Percentiles rank a stretch among this genome's conserved stretches.
Evolutionary conservation across 768 basidiomycete species (phyloP).

Genomic region (Sarcomyxa edulis): DNA sequence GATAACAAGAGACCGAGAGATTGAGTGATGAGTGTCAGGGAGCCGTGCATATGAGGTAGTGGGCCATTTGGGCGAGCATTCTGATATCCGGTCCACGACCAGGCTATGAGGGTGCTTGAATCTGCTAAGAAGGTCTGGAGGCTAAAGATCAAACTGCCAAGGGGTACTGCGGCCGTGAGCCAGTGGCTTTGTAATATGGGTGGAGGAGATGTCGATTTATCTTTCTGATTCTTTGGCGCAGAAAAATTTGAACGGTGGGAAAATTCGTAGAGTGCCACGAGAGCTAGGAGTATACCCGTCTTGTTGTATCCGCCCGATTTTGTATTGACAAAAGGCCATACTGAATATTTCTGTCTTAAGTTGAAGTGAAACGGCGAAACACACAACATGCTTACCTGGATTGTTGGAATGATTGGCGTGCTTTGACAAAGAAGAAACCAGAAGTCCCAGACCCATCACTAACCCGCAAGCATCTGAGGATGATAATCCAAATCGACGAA

Average conservation of each 20-base stretch:
- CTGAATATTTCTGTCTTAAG: slow-evolving; percentile 24
- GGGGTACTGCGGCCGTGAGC: slow-evolving; percentile 40
- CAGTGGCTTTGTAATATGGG: slow-evolving; percentile 15
- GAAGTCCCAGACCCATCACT: slow-evolving; percentile 66
- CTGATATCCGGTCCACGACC: slow-evolving; percentile 89
- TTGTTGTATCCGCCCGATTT: slow-evolving; percentile 68
- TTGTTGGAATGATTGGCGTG: slow-evolving; percentile 79
- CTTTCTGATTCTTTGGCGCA: background rate
- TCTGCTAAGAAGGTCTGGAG: slow-evolving; percentile 73
- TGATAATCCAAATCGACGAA: background rate
- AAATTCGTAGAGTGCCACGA: slow-evolving; percentile 54
- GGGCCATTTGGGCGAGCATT: slow-evolving; percentile 60
- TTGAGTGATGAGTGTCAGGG: slow-evolving; percentile 61
- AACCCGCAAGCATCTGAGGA: slow-evolving; percentile 5
- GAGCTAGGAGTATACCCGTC: slow-evolving; percentile 52
- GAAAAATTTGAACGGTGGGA: slow-evolving; percentile 25
- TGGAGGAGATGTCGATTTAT: slow-evolving; percentile 2
- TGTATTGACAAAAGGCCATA: slow-evolving; percentile 75
- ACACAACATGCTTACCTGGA: slow-evolving; percentile 44
- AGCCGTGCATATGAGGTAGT: slow-evolving; percentile 64
- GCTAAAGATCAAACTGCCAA: slow-evolving; percentile 67
- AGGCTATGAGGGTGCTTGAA: slow-evolving; percentile 72
- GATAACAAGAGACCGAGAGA: slow-evolving; percentile 48
- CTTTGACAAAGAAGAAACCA: slow-evolving; percentile 66
- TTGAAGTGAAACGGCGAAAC: background rate